Evolutionary conservation across 345 rosid genomes (phyloP), one percentile per base, ranked within the genome.

Genomic region (Populus ilicifolia): DNA sequence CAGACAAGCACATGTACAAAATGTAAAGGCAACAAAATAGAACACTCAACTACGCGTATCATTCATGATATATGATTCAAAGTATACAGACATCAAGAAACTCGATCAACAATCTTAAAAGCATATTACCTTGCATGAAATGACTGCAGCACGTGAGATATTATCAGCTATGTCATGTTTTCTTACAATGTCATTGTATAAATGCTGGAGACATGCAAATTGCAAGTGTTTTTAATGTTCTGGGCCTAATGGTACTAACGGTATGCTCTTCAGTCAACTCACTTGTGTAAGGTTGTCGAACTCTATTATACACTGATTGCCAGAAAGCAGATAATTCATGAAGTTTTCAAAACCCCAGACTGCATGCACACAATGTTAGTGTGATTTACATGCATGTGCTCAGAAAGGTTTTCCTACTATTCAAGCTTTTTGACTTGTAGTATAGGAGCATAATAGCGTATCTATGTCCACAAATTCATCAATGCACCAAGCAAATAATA

Each of bases 1-100:
- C 93, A 89, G 72, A 92, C 91, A 75, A 96, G 97, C 73, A 96
- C 99, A 91, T 93, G 97, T 93, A 35, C 52, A 39, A 82, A 61
- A 69, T n/a, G 93, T 89, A 74, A 88, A 90, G 92, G 72, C 76
- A 84, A 80, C 78, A 77, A 87, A 84, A 82, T 54, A 69, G 73
- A 56, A 20, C 39, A 38, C 16, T 50, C 43, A 25, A 33, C 39
- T 64, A 33, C 64, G 18, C 23, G 14, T 11, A 69, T 10, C 20
- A 20, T 52, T 2, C 67, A 10, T 16, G 8, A 43, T 9, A 69
- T 14, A 44, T 43, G 46, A 36, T 46, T 43, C 52, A 39, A 52
- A 71, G 18, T 23, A 2, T n/a, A 18, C 1, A 17, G 4, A 43
- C 33, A 36, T 38, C 30, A 10, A 7, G 20, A 33, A 44, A 25